Evolutionary conservation across 2,329 filamentous ascomycete genomes (phyloP).

Genomic region (Endocalyx cinctus): DNA sequence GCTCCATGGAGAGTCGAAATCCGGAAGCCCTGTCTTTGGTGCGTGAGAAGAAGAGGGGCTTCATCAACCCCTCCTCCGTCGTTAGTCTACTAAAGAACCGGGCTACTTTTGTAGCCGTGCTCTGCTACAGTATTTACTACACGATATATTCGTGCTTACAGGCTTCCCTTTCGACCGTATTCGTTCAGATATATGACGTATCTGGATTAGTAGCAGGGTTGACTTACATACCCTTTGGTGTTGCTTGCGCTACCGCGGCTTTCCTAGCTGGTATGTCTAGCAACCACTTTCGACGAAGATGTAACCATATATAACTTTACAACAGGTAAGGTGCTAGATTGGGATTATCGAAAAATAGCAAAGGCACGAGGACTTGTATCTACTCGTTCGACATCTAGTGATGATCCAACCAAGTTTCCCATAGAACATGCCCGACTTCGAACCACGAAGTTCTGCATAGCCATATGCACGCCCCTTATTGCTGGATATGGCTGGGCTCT

Average conservation of each 20-base stretch:
- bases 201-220: slow-evolving; percentile 6
- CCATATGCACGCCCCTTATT: slow-evolving; percentile 4
- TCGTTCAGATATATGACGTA: slow-evolving; percentile 5
- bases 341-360: slow-evolving; percentile 5
- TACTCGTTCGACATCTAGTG: background rate
- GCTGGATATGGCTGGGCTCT: slow-evolving; percentile 9
- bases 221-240: slow-evolving; percentile 10
- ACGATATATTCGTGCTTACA: slow-evolving; percentile 10
- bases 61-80: slow-evolving; percentile 1
- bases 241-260: slow-evolving; percentile 7
- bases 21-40: background rate
- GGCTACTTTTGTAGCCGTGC: slow-evolving; percentile 2
- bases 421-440: slow-evolving; percentile 8
- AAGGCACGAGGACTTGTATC: background rate
- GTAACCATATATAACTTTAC: background rate
- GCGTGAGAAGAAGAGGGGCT: background rate
- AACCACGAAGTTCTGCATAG: slow-evolving; percentile 3
- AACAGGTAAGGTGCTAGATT: slow-evolving; percentile 7
- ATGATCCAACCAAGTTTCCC: slow-evolving; percentile 3
- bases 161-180: slow-evolving; percentile 8
- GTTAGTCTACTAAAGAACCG: slow-evolving; percentile 2
- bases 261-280: slow-evolving; percentile 2
- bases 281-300: background rate
- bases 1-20: background rate
- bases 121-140: slow-evolving; percentile 5